Evolutionary conservation across 2,329 filamentous ascomycete genomes (phyloP).

Genomic region (Samsoniella hepiali): DNA sequence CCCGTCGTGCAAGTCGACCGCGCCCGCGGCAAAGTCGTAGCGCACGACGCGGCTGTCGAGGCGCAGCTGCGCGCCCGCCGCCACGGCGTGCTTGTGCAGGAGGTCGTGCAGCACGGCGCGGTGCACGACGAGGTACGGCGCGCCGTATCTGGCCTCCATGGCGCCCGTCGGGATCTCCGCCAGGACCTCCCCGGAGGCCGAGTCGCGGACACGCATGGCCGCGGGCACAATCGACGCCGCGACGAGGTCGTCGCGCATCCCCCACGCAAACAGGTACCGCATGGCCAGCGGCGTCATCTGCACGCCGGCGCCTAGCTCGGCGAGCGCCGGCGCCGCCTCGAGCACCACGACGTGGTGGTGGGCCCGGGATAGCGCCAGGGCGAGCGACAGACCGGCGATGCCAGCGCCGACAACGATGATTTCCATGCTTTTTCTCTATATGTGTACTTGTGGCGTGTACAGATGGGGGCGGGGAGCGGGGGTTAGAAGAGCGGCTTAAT

Average conservation of each 20-base stretch:
- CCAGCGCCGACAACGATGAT: conserved; percentile 45
- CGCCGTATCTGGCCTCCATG: conserved; percentile 27
- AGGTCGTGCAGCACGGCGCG: conserved; percentile 35
- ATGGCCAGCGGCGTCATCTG: conserved; percentile 32
- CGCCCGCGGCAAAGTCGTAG: conserved; percentile 24
- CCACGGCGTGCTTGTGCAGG: conserved; percentile 28
- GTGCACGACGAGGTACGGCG: conserved; percentile 35
- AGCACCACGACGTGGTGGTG: conserved; percentile 48
- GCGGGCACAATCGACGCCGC: conserved; percentile 23
- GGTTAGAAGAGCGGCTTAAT: no score
- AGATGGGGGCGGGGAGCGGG: no score
- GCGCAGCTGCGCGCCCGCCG: conserved; percentile 27
- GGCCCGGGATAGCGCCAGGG: conserved; percentile 38
- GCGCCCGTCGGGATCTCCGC: conserved; percentile 21
- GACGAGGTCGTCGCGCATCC: conserved; percentile 24
- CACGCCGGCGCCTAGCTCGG: conserved; percentile 35
- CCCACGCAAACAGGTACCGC: conserved; percentile 31
- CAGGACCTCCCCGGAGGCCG: conserved; percentile 27
- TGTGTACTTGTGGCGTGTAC: no score
- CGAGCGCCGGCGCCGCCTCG: conserved; percentile 44
- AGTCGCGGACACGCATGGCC: conserved; percentile 25
- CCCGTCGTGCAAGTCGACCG: conserved; percentile 26
- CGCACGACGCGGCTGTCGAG: conserved; percentile 25
- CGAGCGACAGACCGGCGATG: conserved; percentile 38
- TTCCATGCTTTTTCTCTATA: conserved; percentile 15